Evolutionary conservation across 805 yeast genomes (phyloP).

Genomic region (Candida yuanshanica): DNA sequence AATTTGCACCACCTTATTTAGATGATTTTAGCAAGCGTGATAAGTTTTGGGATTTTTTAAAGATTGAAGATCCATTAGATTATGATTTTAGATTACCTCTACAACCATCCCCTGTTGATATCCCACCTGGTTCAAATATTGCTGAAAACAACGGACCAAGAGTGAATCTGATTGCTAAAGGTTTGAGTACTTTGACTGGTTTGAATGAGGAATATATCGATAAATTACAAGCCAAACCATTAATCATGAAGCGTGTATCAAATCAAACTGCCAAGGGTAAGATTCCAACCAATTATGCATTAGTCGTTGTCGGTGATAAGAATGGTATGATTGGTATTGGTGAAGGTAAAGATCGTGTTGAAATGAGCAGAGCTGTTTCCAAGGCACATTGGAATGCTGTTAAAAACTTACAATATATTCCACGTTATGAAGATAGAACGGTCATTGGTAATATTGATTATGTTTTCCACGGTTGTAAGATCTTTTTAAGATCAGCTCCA

Average conservation of each 20-base stretch:
- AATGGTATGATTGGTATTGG: constrained; percentile 95
- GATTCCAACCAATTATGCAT: constrained; percentile 71
- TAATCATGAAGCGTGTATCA: constrained; percentile 73
- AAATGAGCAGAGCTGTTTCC: constrained; percentile 64
- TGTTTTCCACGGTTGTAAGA: constrained; percentile 81
- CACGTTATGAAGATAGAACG: constrained; percentile 88
- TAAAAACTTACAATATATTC: constrained; percentile 72
- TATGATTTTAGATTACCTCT: constrained; percentile 45
- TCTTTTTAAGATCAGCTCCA: constrained; percentile 80
- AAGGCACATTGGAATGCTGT: constrained; percentile 95
- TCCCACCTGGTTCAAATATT: constrained; percentile 43
- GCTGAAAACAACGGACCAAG: constrained; percentile 20
- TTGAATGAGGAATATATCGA: constrained; percentile 56
- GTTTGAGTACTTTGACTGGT: constrained; percentile 60
- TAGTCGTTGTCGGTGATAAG: constrained; percentile 88
- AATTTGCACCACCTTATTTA: constrained; percentile 63
- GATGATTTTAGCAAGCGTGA: constrained; percentile 71
- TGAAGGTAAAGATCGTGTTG: constrained; percentile 84
- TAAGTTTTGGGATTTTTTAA: constrained; percentile 67
- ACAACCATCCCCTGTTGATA: constrained; percentile 50
- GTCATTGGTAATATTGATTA: constrained; percentile 77
- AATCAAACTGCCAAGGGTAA: constrained; percentile 93
- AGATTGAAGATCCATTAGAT: constrained; percentile 44
- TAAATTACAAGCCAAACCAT: constrained; percentile 56
- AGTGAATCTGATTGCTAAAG: constrained; percentile 36